Evolutionary conservation across 2,329 filamentous ascomycete species (phyloP), one percentile per base, ranked within the genome.

Genomic region (Diaporthe sp.): DNA sequence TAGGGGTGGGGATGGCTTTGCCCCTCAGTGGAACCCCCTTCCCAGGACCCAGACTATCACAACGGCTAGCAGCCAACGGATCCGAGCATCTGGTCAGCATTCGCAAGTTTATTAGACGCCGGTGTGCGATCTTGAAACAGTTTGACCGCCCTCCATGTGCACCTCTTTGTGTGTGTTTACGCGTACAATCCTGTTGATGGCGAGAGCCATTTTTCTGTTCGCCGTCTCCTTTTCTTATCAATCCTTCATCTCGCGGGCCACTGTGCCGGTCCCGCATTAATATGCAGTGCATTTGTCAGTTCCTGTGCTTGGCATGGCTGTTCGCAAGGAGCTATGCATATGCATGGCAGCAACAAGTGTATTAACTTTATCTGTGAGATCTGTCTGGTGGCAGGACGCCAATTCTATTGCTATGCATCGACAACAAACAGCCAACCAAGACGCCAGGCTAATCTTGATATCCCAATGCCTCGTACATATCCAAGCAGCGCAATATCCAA

Each of bases 401-500:
- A 17, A 28, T 42, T 25, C 73, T 34, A 37, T 28, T 44, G 22
- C 51, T 55, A 51, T 37, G 49, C 19, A 31, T 28, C 44, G 44
- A 71, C 19, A 4, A 25, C 17, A 25, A 60, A 62, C 25, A 55
- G 5, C 28, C 19, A 65, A 31, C 37, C 73, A 13, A 7, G 49
- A 75, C 73, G 57, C 73, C 73, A 57, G 67, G 73, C 73, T 72
- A 67, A 49, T 72, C 46, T 28, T 58, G 37, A 34, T 65, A 49
- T 58, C 46, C 37, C 34, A 49, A 72, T 75, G 73, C 65, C 46
- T 53, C 42, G 19, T 62, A 34, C 25, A 44, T 53, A 46, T n/a
- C 65, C 37, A 73, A 37, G 71, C 60, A 67, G 65, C 39, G 31
- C 39, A 55, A 49, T 44, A 46, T 25, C 51, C 60, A 28, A 73